Base-by-base conservation (phyloP, 768 basidiomycete species). In the Sporobolomyces roseus region DNA sequence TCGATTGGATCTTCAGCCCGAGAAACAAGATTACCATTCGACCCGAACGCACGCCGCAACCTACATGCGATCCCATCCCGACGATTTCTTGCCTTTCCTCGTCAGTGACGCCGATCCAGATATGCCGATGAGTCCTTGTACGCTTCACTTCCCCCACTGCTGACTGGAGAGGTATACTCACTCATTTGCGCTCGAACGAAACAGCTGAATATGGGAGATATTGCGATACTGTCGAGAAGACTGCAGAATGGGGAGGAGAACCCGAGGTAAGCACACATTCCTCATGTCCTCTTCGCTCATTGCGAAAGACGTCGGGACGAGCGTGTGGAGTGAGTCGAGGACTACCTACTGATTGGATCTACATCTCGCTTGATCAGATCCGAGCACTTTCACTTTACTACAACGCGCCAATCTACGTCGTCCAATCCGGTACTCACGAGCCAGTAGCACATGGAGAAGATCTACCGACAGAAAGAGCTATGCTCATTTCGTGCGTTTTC, bases 211-310 rank as follows among this genome's bases (percentile, higher is more conserved):
- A 68, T 27, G 76, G 78, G 50, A 82, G 87, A 75, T 98, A 99
- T 77, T 96, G 93, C 77, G 78, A 80, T 63, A 82, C 83, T 16
- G 86, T 99, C 33, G 86, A 86, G 48, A 83, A 88, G 77, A 93
- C 92, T 29, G 87, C 86, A n/a, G 84, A 86, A 35, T 98, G 96
- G 96, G 96, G 96, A 55, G 94, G 96, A 41, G 93, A 98, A 80
- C 93, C 92, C 10, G 96, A 98, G 77, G 80, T 81, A 36, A 61
- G 79, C 75, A 10, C 6, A 6, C 27, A 6, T 12, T 17, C 21
- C 25, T 17, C 45, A 1, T 23, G n/a, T 19, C 55, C 23, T 19
- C 61, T 17, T 12, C 16, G 9, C 32, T 54, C 23, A 38, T 43
- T n/a, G 38, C 38, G 38, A 41, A 17, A 17, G 10, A 41, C 9